These are phyloP conservation scores for Podospora australis DNA, from an alignment of 495 filamentous ascomycete genomes.

Conservation along the genomic window DNA sequence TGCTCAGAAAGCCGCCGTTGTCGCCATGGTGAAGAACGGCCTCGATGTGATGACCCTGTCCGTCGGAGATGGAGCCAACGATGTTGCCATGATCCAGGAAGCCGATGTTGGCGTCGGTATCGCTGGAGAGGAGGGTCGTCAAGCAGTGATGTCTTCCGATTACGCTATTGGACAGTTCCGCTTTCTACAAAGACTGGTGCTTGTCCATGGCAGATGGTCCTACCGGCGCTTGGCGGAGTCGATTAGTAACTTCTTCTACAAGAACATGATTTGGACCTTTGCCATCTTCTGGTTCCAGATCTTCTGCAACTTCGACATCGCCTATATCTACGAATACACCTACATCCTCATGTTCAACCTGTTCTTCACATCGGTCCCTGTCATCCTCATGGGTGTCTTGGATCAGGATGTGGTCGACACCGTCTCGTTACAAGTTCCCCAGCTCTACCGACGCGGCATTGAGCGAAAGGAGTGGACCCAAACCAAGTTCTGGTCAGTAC, in stretches of 20 bases:
- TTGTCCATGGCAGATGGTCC: constrained; percentile 96
- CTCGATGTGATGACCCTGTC: constrained; percentile 96
- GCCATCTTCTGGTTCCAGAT: constrained; percentile 97
- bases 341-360: constrained; percentile 96
- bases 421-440: constrained; percentile 89
- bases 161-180: constrained; percentile 98
- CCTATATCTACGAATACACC: constrained; percentile 95
- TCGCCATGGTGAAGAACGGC: constrained; percentile 84
- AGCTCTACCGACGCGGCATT: constrained; percentile 93
- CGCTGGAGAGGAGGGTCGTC: constrained; percentile 92
- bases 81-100: constrained; percentile 99
- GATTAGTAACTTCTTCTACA: constrained; percentile 99
- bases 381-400: constrained; percentile 93
- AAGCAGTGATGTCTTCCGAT: constrained; percentile 98
- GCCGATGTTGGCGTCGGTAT: constrained; percentile 98
- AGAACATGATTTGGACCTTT: constrained; percentile 99
- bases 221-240: constrained; percentile 89
- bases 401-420: constrained; percentile 96
- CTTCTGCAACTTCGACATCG: constrained; percentile 90
- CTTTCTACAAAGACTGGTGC: constrained; percentile 81
- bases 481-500: constrained; percentile 82
- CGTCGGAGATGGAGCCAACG: constrained; percentile 95
- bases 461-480: constrained; percentile 97
- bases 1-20: constrained; percentile 95
- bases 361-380: constrained; percentile 91